A percentile compares a stretch with the other conserved stretches of the same genome.
phyloP scores from a whole-genome alignment of 331 rosid genomes.

The Malus hybrid region DNA sequence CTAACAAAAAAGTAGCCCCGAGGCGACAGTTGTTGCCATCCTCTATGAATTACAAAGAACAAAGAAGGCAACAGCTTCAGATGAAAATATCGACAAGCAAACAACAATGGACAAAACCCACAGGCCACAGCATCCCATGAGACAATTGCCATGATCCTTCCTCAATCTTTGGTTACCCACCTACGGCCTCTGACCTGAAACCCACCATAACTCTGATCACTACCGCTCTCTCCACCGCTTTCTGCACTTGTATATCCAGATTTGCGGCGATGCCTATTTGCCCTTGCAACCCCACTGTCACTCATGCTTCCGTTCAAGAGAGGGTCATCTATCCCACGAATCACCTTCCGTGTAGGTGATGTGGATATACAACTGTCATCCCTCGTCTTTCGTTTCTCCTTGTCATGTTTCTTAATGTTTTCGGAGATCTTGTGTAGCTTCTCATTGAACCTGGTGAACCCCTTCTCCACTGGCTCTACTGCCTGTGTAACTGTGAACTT shows the following conservation, averaged over 20 bases:
- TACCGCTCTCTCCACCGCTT: constrained; percentile 97
- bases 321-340: constrained; percentile 97
- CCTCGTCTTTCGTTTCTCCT: constrained; percentile 68
- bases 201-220: constrained; percentile 70
- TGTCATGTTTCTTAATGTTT: constrained; percentile 85
- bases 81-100: neutral
- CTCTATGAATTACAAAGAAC: neutral
- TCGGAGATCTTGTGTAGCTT: constrained; percentile 70
- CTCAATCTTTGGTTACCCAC: constrained; percentile 88
- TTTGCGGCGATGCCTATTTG: constrained; percentile 74
- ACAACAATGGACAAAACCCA: neutral
- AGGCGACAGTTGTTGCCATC: neutral
- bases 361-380: constrained; percentile 73
- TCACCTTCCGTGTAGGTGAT: constrained; percentile 56
- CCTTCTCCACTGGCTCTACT: constrained; percentile 94
- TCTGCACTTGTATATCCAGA: constrained; percentile 78
- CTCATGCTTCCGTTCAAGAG: constrained; percentile 79
- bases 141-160: constrained; percentile 5
- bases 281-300: constrained; percentile 63
- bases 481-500: constrained; percentile 95
- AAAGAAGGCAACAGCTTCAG: neutral
- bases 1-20: neutral
- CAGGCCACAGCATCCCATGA: neutral
- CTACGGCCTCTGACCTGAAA: constrained; percentile 76
- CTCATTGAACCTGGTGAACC: constrained; percentile 74